These are phyloP conservation scores for Euphorbia peplus DNA, from an alignment of 345 rosid species.

Conservation along the genomic window DNA sequence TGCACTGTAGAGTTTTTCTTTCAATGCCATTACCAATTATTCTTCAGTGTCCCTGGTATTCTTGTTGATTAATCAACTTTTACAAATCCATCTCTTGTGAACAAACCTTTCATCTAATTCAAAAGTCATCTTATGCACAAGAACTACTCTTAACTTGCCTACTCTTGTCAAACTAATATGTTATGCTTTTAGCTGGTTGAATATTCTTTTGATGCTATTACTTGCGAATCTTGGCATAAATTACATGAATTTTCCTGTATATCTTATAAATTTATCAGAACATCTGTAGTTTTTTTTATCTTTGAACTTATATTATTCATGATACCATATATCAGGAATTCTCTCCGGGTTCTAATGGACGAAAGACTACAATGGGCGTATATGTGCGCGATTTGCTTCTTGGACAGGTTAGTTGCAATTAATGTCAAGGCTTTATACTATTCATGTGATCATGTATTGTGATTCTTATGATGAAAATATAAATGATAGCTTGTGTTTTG, in stretches of 20 bases:
- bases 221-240: background rate
- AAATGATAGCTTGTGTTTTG: conserved; percentile 11
- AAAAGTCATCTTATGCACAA: background rate
- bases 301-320: background rate
- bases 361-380: conserved; percentile 83
- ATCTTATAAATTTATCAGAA: background rate
- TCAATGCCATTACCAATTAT: too few relatives aligned
- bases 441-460: background rate
- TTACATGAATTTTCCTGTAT: background rate
- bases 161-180: background rate
- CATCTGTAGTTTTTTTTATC: background rate
- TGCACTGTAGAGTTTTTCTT: background rate
- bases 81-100: background rate
- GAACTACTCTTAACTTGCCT: background rate
- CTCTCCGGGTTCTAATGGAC: conserved; percentile 82
- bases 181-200: background rate
- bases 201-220: background rate
- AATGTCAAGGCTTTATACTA: conserved; percentile 5
- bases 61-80: background rate
- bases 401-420: conserved; percentile 68
- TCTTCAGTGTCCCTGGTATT: background rate
- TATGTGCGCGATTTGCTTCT: conserved; percentile 95
- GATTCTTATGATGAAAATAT: background rate
- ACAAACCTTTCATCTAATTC: background rate
- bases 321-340: conserved; percentile 62